These are phyloP conservation scores for Cladosporium sp. DNA, from an alignment of 2,329 filamentous ascomycete genomes.

Conservation along the genomic window DNA sequence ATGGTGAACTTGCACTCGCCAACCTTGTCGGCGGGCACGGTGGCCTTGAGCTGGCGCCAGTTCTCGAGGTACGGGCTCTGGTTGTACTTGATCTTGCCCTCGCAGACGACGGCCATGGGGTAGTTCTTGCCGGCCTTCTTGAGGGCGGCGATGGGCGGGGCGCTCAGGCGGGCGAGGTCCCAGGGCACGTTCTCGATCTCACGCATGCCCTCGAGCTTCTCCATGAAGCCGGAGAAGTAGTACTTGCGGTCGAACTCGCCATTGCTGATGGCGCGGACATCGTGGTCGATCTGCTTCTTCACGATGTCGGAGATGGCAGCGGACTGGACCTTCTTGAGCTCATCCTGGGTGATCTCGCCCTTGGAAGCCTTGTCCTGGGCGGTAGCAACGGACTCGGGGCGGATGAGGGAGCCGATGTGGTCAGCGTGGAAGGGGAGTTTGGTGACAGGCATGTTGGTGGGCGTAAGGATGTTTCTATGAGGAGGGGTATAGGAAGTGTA, in stretches of 20 bases:
- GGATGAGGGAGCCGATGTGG: slow-evolving; percentile 68
- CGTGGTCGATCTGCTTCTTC: slow-evolving; percentile 59
- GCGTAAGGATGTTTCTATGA: neutral
- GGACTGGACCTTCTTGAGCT: slow-evolving; percentile 60
- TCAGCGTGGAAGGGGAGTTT: slow-evolving; percentile 66
- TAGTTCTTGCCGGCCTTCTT: slow-evolving; percentile 37
- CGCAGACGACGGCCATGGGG: slow-evolving; percentile 35
- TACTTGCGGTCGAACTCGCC: slow-evolving; percentile 58
- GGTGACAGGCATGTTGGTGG: slow-evolving; percentile 24
- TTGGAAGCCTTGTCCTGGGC: slow-evolving; percentile 55
- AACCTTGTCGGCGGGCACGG: slow-evolving; percentile 32
- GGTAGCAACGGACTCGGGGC: slow-evolving; percentile 58
- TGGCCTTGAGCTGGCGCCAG: slow-evolving; percentile 32
- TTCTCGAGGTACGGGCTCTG: slow-evolving; percentile 34
- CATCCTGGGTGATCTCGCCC: slow-evolving; percentile 50
- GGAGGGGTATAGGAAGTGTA: neutral
- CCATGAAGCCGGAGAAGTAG: slow-evolving; percentile 37
- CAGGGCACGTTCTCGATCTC: slow-evolving; percentile 35
- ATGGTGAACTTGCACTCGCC: slow-evolving; percentile 36
- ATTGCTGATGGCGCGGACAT: slow-evolving; percentile 61
- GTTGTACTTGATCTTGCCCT: slow-evolving; percentile 34
- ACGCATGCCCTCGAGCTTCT: slow-evolving; percentile 36
- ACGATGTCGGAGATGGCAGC: slow-evolving; percentile 63
- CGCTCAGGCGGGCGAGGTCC: slow-evolving; percentile 33
- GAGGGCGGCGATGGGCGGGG: slow-evolving; percentile 34